Base-by-base conservation (phyloP, 768 basidiomycete genomes). In the Auricularia sp. region DNA sequence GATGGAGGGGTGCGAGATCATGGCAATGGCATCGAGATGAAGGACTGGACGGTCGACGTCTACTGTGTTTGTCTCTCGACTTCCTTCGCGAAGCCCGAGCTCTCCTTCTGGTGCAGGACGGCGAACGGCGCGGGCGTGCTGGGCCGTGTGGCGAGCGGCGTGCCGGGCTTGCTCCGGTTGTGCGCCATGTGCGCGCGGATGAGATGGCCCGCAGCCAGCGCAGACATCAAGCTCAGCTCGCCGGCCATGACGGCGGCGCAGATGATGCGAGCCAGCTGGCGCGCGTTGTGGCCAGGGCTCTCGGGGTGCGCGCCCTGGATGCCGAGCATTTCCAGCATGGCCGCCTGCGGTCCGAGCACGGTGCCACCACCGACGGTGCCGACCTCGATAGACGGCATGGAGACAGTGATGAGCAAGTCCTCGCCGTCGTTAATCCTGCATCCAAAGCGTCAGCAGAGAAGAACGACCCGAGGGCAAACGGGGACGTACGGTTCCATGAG, bases 331-430 rank as follows among this genome's bases (percentile, higher is more conserved):
- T 96, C 91, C 66, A 98, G 85, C 62, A 98, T 87, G 8, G 91
- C 85, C 58, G 85, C 83, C 74, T 99, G 97, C 0, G 97, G 96
- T 6, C 81, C 84, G 61, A 99, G 87, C 42, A 96, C 84, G 1
- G 96, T 98, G 39, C 97, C 97, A 44, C 97, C 97, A 43, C 96
- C 97, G 62, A 99, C 87, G 51, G 97, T 98, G 47, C 97, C 97
- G 34, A 98, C 96, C 77, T 99, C 97, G 73, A 99, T 93, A 36
- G 88, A 97, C n/a, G 96, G 97, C 97, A 99, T 98, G 7, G 93
- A 87, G 62, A 95, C 81, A 0, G 95, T 94, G 79, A 98, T 86
- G 63, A 98, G 83, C 2, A 98, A 81, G 72, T 98, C 97, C 69
- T 91, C 80, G 62, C 90, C 93, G 67, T 88, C 82, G 75, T 98